Conservation (phyloP, 2,329 filamentous ascomycete genomes). For the Macroventuria anomochaeta region DNA sequence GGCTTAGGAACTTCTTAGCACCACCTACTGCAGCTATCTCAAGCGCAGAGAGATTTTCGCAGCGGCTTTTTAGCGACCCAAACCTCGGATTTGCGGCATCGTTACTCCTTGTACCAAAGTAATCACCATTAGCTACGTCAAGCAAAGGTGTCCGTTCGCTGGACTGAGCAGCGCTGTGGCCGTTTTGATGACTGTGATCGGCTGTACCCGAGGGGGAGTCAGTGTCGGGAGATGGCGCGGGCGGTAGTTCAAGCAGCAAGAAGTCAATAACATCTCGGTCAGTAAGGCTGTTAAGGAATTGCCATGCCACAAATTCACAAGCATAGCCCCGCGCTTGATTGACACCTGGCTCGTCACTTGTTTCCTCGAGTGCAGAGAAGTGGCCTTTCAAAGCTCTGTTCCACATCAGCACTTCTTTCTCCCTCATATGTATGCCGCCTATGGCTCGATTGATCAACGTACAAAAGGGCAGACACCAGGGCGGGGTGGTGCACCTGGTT, state of each 20-base stretch:
- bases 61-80: slow-evolving; percentile 71
- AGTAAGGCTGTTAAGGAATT: slow-evolving; percentile 73
- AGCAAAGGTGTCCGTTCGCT: slow-evolving; percentile 40
- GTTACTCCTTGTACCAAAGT: slow-evolving; percentile 35
- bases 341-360: slow-evolving; percentile 66
- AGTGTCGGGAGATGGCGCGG: slow-evolving; percentile 23
- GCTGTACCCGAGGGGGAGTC: slow-evolving; percentile 18
- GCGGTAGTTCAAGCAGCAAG: slow-evolving; percentile 74
- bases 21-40: slow-evolving; percentile 83
- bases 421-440: background rate
- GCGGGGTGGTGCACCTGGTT: slow-evolving; percentile 69
- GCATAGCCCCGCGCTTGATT: slow-evolving; percentile 73
- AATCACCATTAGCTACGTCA: slow-evolving; percentile 23
- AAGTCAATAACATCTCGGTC: slow-evolving; percentile 77
- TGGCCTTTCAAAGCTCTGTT: slow-evolving; percentile 76
- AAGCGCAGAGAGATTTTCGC: slow-evolving; percentile 81
- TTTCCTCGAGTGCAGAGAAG: slow-evolving; percentile 66
- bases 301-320: slow-evolving; percentile 83
- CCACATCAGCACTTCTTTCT: slow-evolving; percentile 20
- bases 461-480: slow-evolving; percentile 77
- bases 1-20: slow-evolving; percentile 84
- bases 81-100: slow-evolving; percentile 50
- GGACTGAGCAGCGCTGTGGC: slow-evolving; percentile 4
- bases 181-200: slow-evolving; percentile 21
- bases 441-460: slow-evolving; percentile 45